A percentile compares a stretch with the other conserved stretches of the same genome.
These are phyloP conservation scores for Penicillium alfredii DNA, from an alignment of 495 filamentous ascomycete species.

Conservation along the genomic window DNA sequence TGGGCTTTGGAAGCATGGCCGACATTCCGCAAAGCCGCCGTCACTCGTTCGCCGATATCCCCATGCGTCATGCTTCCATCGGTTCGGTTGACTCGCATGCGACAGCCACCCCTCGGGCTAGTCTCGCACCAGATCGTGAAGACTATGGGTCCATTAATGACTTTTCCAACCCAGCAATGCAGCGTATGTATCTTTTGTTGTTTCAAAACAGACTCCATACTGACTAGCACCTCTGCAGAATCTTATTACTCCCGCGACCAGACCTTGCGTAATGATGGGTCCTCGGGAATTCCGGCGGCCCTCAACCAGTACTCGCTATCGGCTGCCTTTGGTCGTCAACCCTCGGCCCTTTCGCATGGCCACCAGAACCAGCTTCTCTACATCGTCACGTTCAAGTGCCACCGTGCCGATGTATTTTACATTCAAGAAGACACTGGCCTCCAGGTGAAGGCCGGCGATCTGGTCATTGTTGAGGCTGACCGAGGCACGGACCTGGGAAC, in stretches of 20 bases:
- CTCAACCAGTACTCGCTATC: conserved; percentile 52
- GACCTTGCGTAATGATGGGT: conserved; percentile 33
- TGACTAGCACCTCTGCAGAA: conserved; percentile 30
- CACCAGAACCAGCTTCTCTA: conserved; percentile 80
- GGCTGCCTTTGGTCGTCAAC: conserved; percentile 44
- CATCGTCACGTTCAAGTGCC: conserved; percentile 93
- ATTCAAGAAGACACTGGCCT: conserved; percentile 92
- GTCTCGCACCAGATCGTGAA: conserved; percentile 33
- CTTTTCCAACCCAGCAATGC: conserved; percentile 10
- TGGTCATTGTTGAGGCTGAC: conserved; percentile 96
- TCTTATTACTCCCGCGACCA: conserved; percentile 46
- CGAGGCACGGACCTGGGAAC: conserved; percentile 93
- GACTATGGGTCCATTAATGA: conserved; percentile 33
- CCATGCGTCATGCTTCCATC: conserved; percentile 63
- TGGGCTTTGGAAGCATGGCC: conserved; percentile 65
- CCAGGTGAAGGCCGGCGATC: conserved; percentile 79
- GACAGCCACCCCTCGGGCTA: conserved; percentile 22
- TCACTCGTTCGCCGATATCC: conserved; percentile 93
- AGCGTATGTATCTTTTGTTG: no score
- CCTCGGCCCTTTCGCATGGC: conserved; percentile 60
- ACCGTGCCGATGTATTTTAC: conserved; percentile 91
- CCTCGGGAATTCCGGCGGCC: conserved; percentile 34
- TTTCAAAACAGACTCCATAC: background rate
- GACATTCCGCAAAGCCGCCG: conserved; percentile 82
- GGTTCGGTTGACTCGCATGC: conserved; percentile 53